Base-by-base conservation (phyloP, 805 yeast species). In the Saccharomycopsis schoenii region DNA sequence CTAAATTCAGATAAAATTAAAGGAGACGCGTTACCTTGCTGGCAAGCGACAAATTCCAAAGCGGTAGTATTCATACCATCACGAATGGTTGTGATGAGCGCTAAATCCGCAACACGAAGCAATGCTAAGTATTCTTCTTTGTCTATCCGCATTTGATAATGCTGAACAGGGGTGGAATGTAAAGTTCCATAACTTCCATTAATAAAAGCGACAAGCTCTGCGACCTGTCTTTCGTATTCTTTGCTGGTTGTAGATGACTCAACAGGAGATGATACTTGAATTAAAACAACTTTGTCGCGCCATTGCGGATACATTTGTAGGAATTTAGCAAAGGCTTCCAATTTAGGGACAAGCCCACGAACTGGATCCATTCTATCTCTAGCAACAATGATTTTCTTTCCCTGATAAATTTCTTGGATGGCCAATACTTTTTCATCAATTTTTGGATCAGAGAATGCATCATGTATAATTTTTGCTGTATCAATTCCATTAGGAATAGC, bases 41-140 rank as follows among this genome's bases (percentile, higher is more conserved):
- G 96, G 67, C 97, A 89, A 54, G 92, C 84, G 55, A 92, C 94
- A 71, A 83, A 94, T 72, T 94, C 99, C 62, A 93, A 75, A 1
- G 97, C 89, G 1, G 98, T 94, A 4, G 97, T 90, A 74, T 91
- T 93, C 87, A 93, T 91, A 61, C 97, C 97, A 71, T 94, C 99
- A 70, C 99, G 83, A 36, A 93, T 85, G 1, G 96, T 85, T 0
- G 97, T 90, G 65, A 91, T 88, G 60, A 94, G 74, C 36, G 96
- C 92, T 66, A 94, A 75, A 69, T 94, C 97, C 0, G 98, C 98
- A 15, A 83, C 92, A 64, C 97, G 79, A 60, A 94, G 75, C 57
- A 94, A 75, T 0, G 98, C 97, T 62, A 88, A 77, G 72, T 94
- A 94, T 72, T 93, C 98, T 61, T 87, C 94, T 66, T 86, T 85